Percentiles rank a stretch among this genome's conserved stretches.
Conservation (phyloP, 208 protist species). For the Blechomonas ayalai region DNA sequence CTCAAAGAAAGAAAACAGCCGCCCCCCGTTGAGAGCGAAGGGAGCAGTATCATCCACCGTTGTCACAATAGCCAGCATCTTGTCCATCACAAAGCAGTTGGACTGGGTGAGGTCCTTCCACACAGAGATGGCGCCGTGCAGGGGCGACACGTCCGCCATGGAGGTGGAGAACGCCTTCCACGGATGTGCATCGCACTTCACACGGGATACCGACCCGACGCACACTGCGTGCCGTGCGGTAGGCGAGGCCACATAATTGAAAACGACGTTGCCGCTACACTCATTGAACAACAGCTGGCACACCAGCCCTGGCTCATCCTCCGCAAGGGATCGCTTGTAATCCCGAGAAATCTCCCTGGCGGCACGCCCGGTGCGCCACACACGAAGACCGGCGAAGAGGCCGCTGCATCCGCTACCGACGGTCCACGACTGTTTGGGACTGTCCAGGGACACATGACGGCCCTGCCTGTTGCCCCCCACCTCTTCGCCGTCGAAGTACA, state of each 20-base stretch:
- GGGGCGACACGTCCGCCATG: background rate
- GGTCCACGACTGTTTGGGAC: constrained; percentile 72
- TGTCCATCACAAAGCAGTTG: constrained; percentile 17
- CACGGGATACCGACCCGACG: constrained; percentile 1
- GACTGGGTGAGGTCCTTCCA: constrained; percentile 26
- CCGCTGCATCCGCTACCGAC: constrained; percentile 70
- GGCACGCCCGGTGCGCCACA: constrained; percentile 62
- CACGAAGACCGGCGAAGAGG: constrained; percentile 66
- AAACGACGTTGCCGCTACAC: constrained; percentile 70
- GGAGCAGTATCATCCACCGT: constrained; percentile 16
- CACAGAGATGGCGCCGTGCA: no score
- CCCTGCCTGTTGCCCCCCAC: constrained; percentile 57
- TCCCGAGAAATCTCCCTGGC: constrained; percentile 70
- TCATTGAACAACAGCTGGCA: constrained; percentile 81
- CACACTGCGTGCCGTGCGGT: constrained; percentile 41
- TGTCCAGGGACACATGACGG: constrained; percentile 64
- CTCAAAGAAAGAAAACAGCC: constrained; percentile 41
- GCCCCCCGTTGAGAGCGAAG: constrained; percentile 22
- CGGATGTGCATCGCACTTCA: constrained; percentile 15
- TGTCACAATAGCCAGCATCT: constrained; percentile 19
- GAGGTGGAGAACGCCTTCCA: constrained; percentile 7
- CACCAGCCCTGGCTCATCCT: constrained; percentile 68
- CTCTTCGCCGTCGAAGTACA: constrained; percentile 76
- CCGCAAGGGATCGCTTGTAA: constrained; percentile 43
- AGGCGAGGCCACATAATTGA: constrained; percentile 52